Conservation (phyloP, 257 asterid species). For the Solanum pennellii region DNA sequence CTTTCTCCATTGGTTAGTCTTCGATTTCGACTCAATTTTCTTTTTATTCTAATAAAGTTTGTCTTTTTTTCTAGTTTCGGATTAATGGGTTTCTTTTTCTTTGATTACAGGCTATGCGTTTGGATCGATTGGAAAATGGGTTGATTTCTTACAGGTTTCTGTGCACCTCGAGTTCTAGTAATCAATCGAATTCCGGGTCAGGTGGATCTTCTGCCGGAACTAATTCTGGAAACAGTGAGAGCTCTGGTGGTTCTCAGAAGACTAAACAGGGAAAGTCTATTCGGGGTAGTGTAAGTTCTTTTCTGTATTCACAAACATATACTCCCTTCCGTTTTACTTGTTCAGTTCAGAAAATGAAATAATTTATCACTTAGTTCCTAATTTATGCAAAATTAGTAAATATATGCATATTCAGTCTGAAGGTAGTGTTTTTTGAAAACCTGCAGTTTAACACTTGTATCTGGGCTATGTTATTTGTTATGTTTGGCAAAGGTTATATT, state of each 20-base stretch:
- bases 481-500: background rate
- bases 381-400: background rate
- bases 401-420: background rate
- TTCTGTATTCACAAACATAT: background rate
- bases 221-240: slow-evolving; percentile 29
- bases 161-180: slow-evolving; percentile 22
- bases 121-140: slow-evolving; percentile 4
- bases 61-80: background rate
- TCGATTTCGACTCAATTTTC: background rate
- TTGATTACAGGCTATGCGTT: background rate
- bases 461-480: background rate
- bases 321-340: background rate
- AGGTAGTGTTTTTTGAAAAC: background rate
- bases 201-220: slow-evolving; percentile 29
- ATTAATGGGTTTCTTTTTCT: background rate
- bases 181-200: slow-evolving; percentile 19
- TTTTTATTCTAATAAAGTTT: background rate
- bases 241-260: slow-evolving; percentile 38
- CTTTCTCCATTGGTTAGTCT: background rate
- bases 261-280: slow-evolving; percentile 50
- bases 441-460: background rate
- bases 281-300: slow-evolving; percentile 58
- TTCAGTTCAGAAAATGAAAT: background rate
- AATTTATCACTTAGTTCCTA: background rate
- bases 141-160: slow-evolving; percentile 16